Percentiles rank a stretch among this genome's conserved stretches.
phyloP scores from a whole-genome alignment of 2,329 filamentous ascomycete species.

The Cladosporium oxysporum region DNA sequence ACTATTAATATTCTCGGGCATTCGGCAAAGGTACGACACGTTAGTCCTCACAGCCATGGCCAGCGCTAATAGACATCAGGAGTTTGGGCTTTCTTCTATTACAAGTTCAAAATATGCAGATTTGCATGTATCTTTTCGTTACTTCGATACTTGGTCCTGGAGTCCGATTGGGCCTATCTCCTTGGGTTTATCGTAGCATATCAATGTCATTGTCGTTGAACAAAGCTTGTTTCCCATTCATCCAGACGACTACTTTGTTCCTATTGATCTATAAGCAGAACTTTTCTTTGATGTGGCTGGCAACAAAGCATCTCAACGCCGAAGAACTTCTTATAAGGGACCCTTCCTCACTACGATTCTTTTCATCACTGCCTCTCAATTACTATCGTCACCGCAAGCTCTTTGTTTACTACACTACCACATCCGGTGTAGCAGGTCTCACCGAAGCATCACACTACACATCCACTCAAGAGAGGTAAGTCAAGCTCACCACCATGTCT shows the following conservation, averaged over 20 bases:
- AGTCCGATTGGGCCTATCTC: not conserved
- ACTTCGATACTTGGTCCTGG: not conserved
- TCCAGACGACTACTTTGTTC: conserved; percentile 9
- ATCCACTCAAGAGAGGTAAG: conserved; percentile 6
- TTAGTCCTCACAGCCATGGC: not conserved
- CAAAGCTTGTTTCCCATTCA: conserved; percentile 5
- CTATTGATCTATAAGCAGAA: not conserved
- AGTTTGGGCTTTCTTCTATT: conserved; percentile 6
- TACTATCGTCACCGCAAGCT: not conserved
- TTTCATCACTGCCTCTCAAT: not conserved
- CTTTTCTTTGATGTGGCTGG: not conserved
- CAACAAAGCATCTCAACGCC: not conserved
- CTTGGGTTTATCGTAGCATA: conserved; percentile 15
- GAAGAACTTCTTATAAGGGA: not conserved
- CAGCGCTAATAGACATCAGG: conserved; percentile 6
- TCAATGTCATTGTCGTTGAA: conserved; percentile 16
- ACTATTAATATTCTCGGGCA: conserved; percentile 17
- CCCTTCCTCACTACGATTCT: not conserved
- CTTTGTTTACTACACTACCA: conserved; percentile 10
- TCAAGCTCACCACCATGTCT: not conserved
- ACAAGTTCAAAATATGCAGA: conserved; percentile 8
- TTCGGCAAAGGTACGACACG: conserved; percentile 8
- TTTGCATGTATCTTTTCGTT: conserved; percentile 12
- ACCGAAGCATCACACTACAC: conserved; percentile 1
- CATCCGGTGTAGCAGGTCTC: conserved; percentile 18